phyloP scores from a whole-genome alignment of 1,139 yeast species.

The Hyphopichia burtonii region DNA sequence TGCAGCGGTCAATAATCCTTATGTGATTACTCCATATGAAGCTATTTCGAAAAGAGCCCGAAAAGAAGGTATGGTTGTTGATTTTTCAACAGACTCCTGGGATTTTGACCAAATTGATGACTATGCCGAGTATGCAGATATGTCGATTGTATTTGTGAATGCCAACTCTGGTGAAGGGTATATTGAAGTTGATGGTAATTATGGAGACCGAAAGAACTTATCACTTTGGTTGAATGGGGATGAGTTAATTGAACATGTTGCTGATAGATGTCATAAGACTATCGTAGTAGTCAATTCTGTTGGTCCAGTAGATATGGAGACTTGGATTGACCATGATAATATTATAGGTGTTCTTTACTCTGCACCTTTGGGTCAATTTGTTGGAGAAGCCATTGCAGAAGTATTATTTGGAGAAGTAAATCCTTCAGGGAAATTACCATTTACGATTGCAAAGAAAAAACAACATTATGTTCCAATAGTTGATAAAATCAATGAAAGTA shows the following conservation, averaged over 20 bases:
- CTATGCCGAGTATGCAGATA: constrained; percentile 48
- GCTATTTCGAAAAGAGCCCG: constrained; percentile 47
- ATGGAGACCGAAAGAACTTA: constrained; percentile 57
- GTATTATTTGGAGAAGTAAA: constrained; percentile 55
- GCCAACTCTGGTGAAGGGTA: constrained; percentile 62
- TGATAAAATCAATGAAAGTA: constrained; percentile 36
- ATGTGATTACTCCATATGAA: constrained; percentile 54
- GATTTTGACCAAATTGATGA: constrained; percentile 43
- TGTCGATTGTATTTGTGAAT: constrained; percentile 51
- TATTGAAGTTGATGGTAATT: constrained; percentile 55
- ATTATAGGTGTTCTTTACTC: constrained; percentile 56
- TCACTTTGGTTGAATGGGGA: constrained; percentile 65
- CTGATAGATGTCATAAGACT: constrained; percentile 51
- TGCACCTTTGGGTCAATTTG: constrained; percentile 59
- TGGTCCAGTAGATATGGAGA: constrained; percentile 60
- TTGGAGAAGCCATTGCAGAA: constrained; percentile 42
- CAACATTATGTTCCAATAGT: constrained; percentile 54
- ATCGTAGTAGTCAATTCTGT: constrained; percentile 57
- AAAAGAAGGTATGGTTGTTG: constrained; percentile 44
- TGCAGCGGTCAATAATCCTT: constrained; percentile 52
- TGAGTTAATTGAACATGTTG: constrained; percentile 47
- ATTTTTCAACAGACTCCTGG: constrained; percentile 43
- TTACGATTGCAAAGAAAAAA: constrained; percentile 57
- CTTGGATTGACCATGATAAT: constrained; percentile 57
- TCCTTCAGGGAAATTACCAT: constrained; percentile 64